Conservation (phyloP, 805 yeast genomes). For the Pichia ethanolica region DNA sequence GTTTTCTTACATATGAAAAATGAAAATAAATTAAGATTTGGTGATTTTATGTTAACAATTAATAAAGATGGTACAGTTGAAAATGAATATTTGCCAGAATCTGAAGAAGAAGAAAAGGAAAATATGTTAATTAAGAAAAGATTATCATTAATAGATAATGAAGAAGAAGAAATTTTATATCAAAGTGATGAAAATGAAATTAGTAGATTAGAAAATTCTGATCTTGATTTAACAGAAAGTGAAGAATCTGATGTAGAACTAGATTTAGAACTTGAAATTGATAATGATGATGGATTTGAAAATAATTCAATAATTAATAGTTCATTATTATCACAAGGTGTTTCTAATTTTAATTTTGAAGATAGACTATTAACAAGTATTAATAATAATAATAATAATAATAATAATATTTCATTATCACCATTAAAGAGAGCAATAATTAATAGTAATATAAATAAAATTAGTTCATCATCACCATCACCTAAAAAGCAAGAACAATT, state of each 20-base stretch:
- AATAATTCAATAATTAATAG: not conserved
- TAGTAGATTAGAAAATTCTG: conserved; percentile 18
- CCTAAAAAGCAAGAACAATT: conserved; percentile 1
- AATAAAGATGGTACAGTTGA: conserved; percentile 4
- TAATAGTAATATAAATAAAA: not conserved
- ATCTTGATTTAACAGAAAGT: not conserved
- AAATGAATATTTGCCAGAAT: not conserved
- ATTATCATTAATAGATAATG: not conserved
- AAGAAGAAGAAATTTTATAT: conserved; percentile 2
- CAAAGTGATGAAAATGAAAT: conserved; percentile 9
- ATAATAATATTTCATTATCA: not conserved
- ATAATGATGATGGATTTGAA: not conserved
- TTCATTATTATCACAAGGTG: not conserved
- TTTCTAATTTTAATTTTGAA: not conserved
- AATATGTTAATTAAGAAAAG: not conserved
- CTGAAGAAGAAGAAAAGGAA: not conserved
- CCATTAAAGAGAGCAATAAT: conserved; percentile 3
- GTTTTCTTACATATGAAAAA: conserved; percentile 5
- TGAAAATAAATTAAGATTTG: conserved; percentile 10
- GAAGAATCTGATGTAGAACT: not conserved
- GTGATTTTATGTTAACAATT: conserved; percentile 9
- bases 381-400: not conserved
- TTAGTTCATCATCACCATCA: conserved; percentile 1
- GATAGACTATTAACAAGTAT: not conserved
- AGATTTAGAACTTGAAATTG: not conserved